Percentiles rank a stretch among this genome's conserved stretches.
Evolutionary conservation across 1,284 basidiomycete genomes (phyloP).

Genomic region (Megacollybia platyphylla): DNA sequence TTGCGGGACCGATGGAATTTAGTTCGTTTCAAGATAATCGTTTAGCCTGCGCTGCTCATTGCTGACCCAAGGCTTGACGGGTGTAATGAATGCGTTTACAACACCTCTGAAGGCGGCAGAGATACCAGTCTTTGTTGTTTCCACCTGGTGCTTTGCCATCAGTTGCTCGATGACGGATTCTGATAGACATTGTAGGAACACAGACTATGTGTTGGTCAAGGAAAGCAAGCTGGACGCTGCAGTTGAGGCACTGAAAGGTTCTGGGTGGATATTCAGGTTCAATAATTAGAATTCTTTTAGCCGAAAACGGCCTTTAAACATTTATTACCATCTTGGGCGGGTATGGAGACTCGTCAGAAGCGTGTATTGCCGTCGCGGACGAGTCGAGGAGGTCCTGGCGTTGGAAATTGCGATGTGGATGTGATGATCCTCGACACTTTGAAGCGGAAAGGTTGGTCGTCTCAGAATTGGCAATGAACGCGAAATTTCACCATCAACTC

Average conservation of each 20-base stretch:
- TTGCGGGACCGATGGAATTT: constrained; percentile 56
- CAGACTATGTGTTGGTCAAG: constrained; percentile 47
- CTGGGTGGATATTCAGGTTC: constrained; percentile 8
- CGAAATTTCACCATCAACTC: constrained; percentile 7
- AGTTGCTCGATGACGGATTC: neutral
- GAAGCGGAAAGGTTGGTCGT: constrained; percentile 60
- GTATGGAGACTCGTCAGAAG: constrained; percentile 34
- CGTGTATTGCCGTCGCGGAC: constrained; percentile 72
- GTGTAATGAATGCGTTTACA: constrained; percentile 44
- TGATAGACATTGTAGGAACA: constrained; percentile 31
- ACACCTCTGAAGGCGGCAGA: constrained; percentile 39
- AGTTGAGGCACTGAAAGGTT: constrained; percentile 19
- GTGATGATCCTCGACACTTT: constrained; percentile 75
- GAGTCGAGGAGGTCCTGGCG: constrained; percentile 64
- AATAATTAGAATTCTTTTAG: neutral
- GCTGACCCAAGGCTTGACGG: constrained; percentile 28
- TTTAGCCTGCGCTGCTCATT: neutral
- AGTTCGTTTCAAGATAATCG: constrained; percentile 19
- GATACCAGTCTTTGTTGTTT: constrained; percentile 50
- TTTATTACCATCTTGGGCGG: constrained; percentile 12
- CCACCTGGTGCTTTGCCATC: constrained; percentile 46
- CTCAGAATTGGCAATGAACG: constrained; percentile 4
- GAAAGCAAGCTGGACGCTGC: constrained; percentile 26
- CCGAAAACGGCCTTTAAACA: neutral
- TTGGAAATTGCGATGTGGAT: constrained; percentile 67